Evolutionary conservation across 208 protist species (phyloP).

Genomic region (Crithidia brevicula): DNA sequence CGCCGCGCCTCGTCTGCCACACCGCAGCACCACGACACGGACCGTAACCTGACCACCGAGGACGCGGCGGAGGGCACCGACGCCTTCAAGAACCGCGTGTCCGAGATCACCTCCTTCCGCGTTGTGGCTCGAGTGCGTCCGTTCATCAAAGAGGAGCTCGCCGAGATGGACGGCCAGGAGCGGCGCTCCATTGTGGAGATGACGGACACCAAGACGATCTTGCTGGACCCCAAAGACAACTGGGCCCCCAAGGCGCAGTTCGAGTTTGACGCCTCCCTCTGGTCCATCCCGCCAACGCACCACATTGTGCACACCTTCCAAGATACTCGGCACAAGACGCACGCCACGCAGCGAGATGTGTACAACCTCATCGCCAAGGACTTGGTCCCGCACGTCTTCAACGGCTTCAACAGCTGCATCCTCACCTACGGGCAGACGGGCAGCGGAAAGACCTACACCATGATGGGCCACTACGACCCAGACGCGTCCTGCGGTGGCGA

Average conservation of each 20-base stretch:
- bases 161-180: constrained; percentile 85
- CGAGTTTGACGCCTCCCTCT: constrained; percentile 90
- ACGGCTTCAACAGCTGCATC: constrained; percentile 92
- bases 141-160: constrained; percentile 89
- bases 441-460: constrained; percentile 94
- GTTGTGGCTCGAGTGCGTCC: constrained; percentile 86
- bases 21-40: constrained; percentile 16
- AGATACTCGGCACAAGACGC: constrained; percentile 71
- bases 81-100: constrained; percentile 78
- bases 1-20: constrained; percentile 3
- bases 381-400: constrained; percentile 93
- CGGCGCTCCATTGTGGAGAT: constrained; percentile 90
- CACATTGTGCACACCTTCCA: constrained; percentile 85
- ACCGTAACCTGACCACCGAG: constrained; percentile 42
- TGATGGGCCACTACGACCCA: constrained; percentile 90
- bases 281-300: constrained; percentile 89
- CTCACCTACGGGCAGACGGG: constrained; percentile 94
- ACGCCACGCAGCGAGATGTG: constrained; percentile 87
- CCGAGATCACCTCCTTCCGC: constrained; percentile 89
- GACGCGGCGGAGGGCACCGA: constrained; percentile 71
- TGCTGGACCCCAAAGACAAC: constrained; percentile 85
- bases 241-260: constrained; percentile 91
- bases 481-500: constrained; percentile 72
- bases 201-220: constrained; percentile 85
- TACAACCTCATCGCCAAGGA: constrained; percentile 92